These are phyloP conservation scores for Candida nanaspora DNA, from an alignment of 805 yeast species.

Conservation along the genomic window DNA sequence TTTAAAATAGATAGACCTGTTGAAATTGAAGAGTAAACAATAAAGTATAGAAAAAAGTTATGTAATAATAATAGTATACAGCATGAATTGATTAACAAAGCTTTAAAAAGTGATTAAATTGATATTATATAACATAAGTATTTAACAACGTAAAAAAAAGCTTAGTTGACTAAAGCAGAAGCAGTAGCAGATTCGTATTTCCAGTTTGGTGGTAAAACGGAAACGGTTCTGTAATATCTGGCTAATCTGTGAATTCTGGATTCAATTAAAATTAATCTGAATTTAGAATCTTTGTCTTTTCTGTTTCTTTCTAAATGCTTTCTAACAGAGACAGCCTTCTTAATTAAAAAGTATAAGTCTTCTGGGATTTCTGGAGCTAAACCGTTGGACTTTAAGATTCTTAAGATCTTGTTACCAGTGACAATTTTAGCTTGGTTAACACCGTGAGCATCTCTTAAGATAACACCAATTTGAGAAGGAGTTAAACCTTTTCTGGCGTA, in stretches of 20 bases:
- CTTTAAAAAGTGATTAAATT: not conserved
- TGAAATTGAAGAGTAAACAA: not conserved
- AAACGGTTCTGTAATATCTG: conserved; percentile 99
- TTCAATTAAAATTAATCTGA: conserved; percentile 99
- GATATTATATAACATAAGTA: not conserved
- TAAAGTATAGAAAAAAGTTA: not conserved
- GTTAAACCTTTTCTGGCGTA: conserved; percentile 99
- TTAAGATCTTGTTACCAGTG: conserved; percentile 98
- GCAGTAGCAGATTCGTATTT: conserved; percentile 99
- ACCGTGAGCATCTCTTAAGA: conserved; percentile 99
- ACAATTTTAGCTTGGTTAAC: conserved; percentile 95
- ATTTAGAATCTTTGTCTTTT: conserved; percentile 99
- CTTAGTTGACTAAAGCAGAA: conserved; percentile 97
- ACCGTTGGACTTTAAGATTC: conserved; percentile 99
- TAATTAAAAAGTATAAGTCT: conserved; percentile 97
- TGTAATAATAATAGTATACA: not conserved
- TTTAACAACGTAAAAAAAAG: not conserved
- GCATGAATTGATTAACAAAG: not conserved
- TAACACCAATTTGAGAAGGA: conserved; percentile 99
- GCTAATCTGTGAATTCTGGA: conserved; percentile 99
- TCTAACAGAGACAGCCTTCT: conserved; percentile 99
- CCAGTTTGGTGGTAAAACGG: conserved; percentile 99
- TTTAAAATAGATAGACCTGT: conserved; percentile 14
- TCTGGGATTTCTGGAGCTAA: conserved; percentile 99
- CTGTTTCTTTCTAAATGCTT: conserved; percentile 99